Evolutionary conservation across 2,329 filamentous ascomycete species (phyloP).

Genomic region (Pseudogymnoascus sp.): DNA sequence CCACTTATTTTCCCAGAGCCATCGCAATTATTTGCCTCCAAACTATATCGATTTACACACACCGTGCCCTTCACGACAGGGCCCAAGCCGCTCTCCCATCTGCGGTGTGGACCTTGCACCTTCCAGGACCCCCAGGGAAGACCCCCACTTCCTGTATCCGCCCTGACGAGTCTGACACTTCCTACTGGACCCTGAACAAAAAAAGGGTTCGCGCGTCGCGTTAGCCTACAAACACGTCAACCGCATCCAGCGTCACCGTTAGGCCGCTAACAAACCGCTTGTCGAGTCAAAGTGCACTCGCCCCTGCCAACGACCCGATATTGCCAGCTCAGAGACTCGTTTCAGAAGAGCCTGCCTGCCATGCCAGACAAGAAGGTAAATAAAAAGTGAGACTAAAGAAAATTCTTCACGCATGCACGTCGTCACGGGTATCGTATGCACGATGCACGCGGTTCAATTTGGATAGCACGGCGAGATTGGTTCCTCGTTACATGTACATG

Average conservation of each 20-base stretch:
- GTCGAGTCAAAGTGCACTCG: neutral
- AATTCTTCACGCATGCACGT: neutral
- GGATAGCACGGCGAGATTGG: neutral
- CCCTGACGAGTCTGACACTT: neutral
- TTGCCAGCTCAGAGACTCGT: conserved; percentile 5
- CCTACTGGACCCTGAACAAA: conserved; percentile 4
- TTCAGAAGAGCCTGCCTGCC: neutral
- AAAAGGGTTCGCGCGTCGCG: conserved; percentile 7
- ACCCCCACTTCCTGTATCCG: neutral
- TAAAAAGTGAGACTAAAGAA: neutral
- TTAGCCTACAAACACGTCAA: conserved; percentile 2
- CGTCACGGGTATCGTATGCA: neutral
- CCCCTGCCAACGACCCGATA: neutral
- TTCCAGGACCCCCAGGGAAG: neutral
- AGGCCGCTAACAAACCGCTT: neutral
- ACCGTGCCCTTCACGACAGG: neutral
- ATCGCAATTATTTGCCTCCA: neutral
- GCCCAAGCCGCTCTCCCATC: neutral
- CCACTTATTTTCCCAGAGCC: neutral
- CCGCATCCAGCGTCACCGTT: neutral
- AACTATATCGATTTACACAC: neutral
- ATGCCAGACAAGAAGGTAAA: neutral
- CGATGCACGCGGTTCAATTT: conserved; percentile 4
- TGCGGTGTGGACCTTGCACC: neutral
- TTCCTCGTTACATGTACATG: too few relatives aligned